Percentiles rank a stretch among this genome's conserved stretches.
These are phyloP conservation scores for Cladosporium sp. DNA, from an alignment of 2,329 filamentous ascomycete genomes.

Conservation along the genomic window DNA sequence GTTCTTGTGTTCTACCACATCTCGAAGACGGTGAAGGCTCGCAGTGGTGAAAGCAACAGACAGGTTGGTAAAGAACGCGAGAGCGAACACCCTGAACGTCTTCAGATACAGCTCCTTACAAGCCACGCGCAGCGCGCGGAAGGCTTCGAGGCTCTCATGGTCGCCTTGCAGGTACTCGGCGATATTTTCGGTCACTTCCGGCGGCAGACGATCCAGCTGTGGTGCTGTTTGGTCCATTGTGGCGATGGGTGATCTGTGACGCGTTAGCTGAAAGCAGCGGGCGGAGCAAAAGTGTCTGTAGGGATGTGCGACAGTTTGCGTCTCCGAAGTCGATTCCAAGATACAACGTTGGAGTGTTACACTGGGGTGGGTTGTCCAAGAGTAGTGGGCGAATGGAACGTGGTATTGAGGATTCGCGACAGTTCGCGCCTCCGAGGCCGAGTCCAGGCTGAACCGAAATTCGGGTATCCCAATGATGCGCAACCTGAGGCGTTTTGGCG, in stretches of 20 bases:
- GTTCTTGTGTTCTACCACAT: neutral
- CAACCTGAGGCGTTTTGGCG: too few species aligned
- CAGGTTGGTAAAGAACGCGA: neutral
- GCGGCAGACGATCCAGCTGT: neutral
- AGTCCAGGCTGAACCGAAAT: too few species aligned
- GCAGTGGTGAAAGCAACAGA: neutral
- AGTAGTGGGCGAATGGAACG: too few species aligned
- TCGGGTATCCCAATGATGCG: too few species aligned
- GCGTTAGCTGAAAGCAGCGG: too few species aligned
- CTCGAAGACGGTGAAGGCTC: neutral
- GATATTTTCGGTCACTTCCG: neutral
- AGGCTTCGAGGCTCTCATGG: neutral
- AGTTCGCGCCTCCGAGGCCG: too few species aligned
- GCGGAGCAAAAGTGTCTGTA: neutral
- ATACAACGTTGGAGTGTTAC: too few species aligned
- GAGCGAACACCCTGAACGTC: neutral
- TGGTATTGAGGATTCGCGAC: too few species aligned
- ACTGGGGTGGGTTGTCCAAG: too few species aligned
- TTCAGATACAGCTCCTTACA: neutral
- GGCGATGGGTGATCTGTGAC: too few species aligned
- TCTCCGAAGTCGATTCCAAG: too few species aligned
- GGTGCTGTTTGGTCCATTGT: too few species aligned
- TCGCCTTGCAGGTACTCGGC: neutral
- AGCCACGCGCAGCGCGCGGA: neutral
- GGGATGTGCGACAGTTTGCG: neutral